Evolutionary conservation across 1,284 basidiomycete genomes (phyloP), one percentile per base, ranked within the genome.

Genomic region (Ustilago curta): DNA sequence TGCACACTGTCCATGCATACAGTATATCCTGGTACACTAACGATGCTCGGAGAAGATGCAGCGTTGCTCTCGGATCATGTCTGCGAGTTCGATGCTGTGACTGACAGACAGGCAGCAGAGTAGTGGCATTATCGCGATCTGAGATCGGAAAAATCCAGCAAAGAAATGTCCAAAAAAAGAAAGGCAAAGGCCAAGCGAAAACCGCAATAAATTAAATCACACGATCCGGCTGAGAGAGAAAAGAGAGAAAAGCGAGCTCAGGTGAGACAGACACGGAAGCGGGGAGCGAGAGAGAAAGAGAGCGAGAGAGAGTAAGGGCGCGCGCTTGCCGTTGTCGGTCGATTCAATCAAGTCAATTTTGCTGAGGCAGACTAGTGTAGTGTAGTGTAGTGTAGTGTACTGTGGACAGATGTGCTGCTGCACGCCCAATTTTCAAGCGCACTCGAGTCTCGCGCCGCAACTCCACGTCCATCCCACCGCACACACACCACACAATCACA

Each of bases 401-500:
- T n/a, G n/a, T n/a, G n/a, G 44, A 21, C 29, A 32, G 32, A 50
- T 21, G 48, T 31, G 48, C 48, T 31, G 48, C 48, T 35, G 48
- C 48, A 31, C 47, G 29, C 47, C 47, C 27, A 35, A 35, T 32
- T 18, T 39, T 27, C 37, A 21, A 12, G 11, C 37, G 35, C n/a
- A 19, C 18, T 27, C 25, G 37, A 42, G 35, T 29, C 54, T 56
- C 55, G 45, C 45, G 55, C 45, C 45, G 55, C 55, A 57, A 48
- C 55, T 57, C 55, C 25, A 57, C 37, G 55, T 57, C 55, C 55
- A 57, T 57, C 55, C 37, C 45, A 27, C 32, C 40, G 18, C 47
- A 31, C 23, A 31, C 21, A n/a, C n/a, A n/a, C n/a, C n/a, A n/a
- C n/a, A n/a, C n/a, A n/a, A n/a, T n/a, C n/a, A n/a, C n/a, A n/a